These are phyloP conservation scores for Phytophthora lateralis DNA, from an alignment of 352 stramenopile genomes.

Conservation along the genomic window DNA sequence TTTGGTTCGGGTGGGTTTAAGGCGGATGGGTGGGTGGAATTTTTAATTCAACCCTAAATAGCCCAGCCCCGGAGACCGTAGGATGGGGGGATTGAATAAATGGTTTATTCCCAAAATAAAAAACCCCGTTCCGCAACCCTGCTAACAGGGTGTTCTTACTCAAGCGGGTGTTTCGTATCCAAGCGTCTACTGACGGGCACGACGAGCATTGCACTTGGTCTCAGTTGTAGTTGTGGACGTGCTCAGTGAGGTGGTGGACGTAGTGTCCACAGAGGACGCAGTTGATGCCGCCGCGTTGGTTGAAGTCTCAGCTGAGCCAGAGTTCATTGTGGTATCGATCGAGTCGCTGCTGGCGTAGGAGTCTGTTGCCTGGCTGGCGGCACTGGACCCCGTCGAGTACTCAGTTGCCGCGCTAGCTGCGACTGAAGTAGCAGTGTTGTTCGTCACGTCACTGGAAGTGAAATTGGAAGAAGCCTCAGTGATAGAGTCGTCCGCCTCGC, in stretches of 20 bases:
- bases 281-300: background rate
- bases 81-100: too few species aligned
- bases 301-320: background rate
- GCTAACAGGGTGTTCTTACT: conserved; percentile 1
- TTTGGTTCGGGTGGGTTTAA: too few species aligned
- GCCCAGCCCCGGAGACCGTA: too few species aligned
- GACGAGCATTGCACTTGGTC: conserved; percentile 8
- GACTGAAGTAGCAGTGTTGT: background rate
- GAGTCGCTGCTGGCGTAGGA: conserved; percentile 2
- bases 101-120: too few species aligned
- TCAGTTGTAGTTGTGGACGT: conserved; percentile 1
- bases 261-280: background rate
- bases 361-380: background rate
- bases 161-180: background rate
- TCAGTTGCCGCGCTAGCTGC: background rate
- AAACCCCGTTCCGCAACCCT: too few species aligned
- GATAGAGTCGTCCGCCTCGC: background rate
- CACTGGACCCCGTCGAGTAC: background rate
- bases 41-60: too few species aligned
- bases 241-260: background rate
- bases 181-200: conserved; percentile 1
- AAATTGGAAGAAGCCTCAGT: background rate
- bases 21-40: too few species aligned
- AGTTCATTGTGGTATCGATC: background rate
- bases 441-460: background rate